Conservation (phyloP, 2,329 filamentous ascomycete genomes). For the Sporothrix phasma region DNA sequence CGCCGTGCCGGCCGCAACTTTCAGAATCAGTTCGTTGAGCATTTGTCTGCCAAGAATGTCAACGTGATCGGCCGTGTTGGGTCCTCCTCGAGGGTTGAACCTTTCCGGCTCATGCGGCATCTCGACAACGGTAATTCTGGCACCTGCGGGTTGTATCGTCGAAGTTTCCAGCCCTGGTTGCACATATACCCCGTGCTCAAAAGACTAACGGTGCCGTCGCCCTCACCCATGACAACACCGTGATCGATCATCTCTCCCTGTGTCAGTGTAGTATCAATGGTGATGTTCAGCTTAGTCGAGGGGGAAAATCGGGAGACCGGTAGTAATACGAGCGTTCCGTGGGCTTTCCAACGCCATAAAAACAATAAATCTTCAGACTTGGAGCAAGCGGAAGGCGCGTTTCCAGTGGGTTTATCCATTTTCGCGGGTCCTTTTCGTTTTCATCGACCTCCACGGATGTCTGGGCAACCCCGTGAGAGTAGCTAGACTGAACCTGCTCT, state of each 20-base stretch:
- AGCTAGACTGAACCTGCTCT: constrained; percentile 60
- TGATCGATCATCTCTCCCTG: constrained; percentile 56
- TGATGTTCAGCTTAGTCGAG: constrained; percentile 61
- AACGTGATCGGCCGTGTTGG: constrained; percentile 77
- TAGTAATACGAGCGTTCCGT: constrained; percentile 94
- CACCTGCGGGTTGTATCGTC: constrained; percentile 79
- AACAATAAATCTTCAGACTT: constrained; percentile 89
- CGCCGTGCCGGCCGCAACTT: constrained; percentile 73
- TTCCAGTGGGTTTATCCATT: constrained; percentile 94
- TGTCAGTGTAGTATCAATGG: constrained; percentile 57
- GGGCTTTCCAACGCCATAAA: constrained; percentile 89
- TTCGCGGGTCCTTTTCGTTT: constrained; percentile 65
- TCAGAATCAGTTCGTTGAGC: constrained; percentile 81
- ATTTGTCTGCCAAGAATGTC: constrained; percentile 85
- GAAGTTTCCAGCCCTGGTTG: constrained; percentile 85
- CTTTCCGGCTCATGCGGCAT: constrained; percentile 95
- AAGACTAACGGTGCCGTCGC: constrained; percentile 92
- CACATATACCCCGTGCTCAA: constrained; percentile 95
- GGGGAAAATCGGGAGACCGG: constrained; percentile 54
- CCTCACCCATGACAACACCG: constrained; percentile 90
- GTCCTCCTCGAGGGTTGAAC: constrained; percentile 70
- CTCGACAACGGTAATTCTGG: constrained; percentile 76
- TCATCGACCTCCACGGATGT: constrained; percentile 69
- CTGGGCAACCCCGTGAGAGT: constrained; percentile 81
- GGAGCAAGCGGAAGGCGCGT: constrained; percentile 78